Base-by-base conservation (phyloP, 257 asterid genomes). In the Solanum chmielewskii region DNA sequence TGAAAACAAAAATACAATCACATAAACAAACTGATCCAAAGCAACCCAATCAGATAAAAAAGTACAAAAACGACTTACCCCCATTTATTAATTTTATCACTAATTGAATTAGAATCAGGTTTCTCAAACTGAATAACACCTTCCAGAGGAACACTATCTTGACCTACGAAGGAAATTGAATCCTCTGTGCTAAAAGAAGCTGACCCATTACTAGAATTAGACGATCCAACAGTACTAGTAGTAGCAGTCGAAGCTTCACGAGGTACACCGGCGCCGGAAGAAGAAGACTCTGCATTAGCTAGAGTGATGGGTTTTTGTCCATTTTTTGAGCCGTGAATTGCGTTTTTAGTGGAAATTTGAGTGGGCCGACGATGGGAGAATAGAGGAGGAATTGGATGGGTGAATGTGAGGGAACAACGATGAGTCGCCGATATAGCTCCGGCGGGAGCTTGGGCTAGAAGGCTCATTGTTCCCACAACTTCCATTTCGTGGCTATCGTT, bases 121-220 rank as follows among this genome's bases (percentile, higher is more conserved):
- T 94, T 95, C 73, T 94, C 96, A 88, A 93, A 96, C 92, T 93
- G 99, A 86, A 96, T 95, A 74, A 96, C 98, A 29, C 98, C 99
- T 90, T 95, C 98, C 33, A 95, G 97, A 25, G 94, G 92, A 56
- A 93, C 92, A 86, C 90, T 92, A 25, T 93, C 90, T 42, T 92
- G 93, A 13, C 94, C 93, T 60, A 94, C 94, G 21, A 93, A 62
- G 9, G 98, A 85, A 29, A 94, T 89, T 3, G 93, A 70, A n/a
- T 68, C 85, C 16, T 89, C 70, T 6, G 85, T 85, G 4, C 71
- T 89, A 1, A 87, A 77, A 70, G 92, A 80, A 27, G 78, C 7
- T 31, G 85, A 80, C 44, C 68, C 68, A 45, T 47, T 80, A 80
- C 12, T 29, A 4, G 84, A 42, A 66, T n/a, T 42, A 39, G 78